Evolutionary conservation across 1,284 basidiomycete genomes (phyloP).

Genomic region (Cutaneotrichosporon dermatis): DNA sequence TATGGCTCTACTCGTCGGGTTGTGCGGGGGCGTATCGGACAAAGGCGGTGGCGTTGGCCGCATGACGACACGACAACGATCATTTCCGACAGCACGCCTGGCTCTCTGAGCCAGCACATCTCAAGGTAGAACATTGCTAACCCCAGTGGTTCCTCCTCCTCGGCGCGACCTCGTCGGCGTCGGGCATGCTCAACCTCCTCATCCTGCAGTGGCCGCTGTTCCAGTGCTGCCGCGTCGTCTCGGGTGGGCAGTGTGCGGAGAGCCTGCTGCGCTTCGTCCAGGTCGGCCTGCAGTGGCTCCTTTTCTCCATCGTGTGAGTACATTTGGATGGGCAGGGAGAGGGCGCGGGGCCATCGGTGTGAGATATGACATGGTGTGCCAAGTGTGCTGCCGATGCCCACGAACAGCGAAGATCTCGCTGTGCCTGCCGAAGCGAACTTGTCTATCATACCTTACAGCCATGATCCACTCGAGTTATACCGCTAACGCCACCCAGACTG

Average conservation of each 20-base stretch:
- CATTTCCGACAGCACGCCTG: neutral
- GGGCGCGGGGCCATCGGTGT: too few species aligned
- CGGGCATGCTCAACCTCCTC: constrained; percentile 80
- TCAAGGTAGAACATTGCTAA: constrained; percentile 8
- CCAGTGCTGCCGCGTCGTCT: constrained; percentile 62
- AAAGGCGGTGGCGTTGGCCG: too few species aligned
- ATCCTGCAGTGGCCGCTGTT: constrained; percentile 84
- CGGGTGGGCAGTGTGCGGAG: constrained; percentile 66
- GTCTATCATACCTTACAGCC: too few species aligned
- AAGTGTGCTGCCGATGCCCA: too few species aligned
- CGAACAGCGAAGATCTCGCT: too few species aligned
- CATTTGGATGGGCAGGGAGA: too few species aligned
- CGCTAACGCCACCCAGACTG: constrained; percentile 54
- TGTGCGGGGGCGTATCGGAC: neutral
- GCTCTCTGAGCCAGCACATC: neutral
- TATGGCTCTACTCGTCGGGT: neutral
- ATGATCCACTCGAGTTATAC: too few species aligned
- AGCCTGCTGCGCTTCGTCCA: constrained; percentile 79
- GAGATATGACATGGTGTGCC: too few species aligned
- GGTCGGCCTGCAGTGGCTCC: constrained; percentile 75
- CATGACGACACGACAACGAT: neutral
- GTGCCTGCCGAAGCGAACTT: too few species aligned
- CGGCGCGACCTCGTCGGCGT: constrained; percentile 77
- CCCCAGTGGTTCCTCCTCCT: constrained; percentile 76
- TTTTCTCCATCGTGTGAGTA: constrained; percentile 78